Base-by-base conservation (phyloP, 495 filamentous ascomycete species). In the Aspergillus hancockii region DNA sequence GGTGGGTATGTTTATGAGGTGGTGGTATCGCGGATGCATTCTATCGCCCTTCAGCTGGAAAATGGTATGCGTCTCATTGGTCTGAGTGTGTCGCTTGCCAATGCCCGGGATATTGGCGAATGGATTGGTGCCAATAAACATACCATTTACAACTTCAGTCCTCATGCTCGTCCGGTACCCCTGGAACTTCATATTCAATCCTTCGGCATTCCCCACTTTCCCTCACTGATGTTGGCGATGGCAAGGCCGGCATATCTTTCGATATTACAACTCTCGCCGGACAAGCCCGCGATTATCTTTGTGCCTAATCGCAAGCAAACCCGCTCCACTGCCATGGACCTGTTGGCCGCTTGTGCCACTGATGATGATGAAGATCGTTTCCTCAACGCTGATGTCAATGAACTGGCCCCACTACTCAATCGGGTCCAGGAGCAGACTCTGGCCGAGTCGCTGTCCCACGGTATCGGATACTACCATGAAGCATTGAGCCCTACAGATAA, bases 41-140 rank as follows among this genome's bases (percentile, higher is more conserved):
- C 93, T 64, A 95, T 99, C 61, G 88, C 92, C 30, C 86, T 91
- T 0, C 93, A 98, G 66, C 88, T 88, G 1, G 88, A 96, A 68
- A 87, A 87, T 36, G 80, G 88, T 23, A 84, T 98, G 82, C 88
- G 94, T 30, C 91, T 98, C 38, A 78, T 98, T 56, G 94, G 92
- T 8, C 76, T 99, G 55, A 95, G 91, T 71, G 95, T 96, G 43
- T 93, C 93, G 18, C 82, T 99, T 25, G 88, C 94, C 13, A 98
- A 97, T 71, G 77, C 94, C 40, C 86, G 93, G 43, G 94, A 98
- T 68, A 84, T 98, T 59, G 93, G 95, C 46, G 95, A 98, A 74
- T 99, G 94, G 94, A 96, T 98, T 63, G 95, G 95, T 57, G 95
- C 94, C n/a, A 93, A 86, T 59, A 98, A 96, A 78, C 95, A 99